Conservation (phyloP, 2,329 filamentous ascomycete species). For the Didymella exigua region DNA sequence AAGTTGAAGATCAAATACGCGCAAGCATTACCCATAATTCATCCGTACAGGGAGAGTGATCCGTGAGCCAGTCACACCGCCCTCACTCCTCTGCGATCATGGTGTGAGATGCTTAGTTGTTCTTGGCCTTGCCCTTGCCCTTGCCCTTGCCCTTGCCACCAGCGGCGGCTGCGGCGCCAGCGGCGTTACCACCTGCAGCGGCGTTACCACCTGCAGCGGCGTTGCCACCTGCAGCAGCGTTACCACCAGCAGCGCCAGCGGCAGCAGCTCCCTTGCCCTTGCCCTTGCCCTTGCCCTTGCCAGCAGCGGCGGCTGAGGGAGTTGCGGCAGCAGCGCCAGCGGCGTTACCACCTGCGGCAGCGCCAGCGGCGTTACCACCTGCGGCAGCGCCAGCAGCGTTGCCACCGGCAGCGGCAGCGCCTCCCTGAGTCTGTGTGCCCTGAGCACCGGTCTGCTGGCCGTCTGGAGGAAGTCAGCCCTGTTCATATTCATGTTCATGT, state of each 20-base stretch:
- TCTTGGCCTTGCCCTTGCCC: background rate
- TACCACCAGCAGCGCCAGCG: background rate
- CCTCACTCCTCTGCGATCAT: constrained; percentile 7
- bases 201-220: background rate
- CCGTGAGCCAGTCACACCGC: constrained; percentile 20
- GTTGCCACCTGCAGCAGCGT: background rate
- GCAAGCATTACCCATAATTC: constrained; percentile 9
- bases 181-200: background rate
- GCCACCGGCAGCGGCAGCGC: background rate
- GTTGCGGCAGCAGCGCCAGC: no score
- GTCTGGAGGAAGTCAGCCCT: background rate
- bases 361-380: no score
- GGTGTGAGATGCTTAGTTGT: constrained; percentile 6
- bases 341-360: no score
- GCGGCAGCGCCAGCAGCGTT: background rate
- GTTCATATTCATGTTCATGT: background rate
- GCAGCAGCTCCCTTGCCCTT: no score
- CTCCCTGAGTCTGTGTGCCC: background rate
- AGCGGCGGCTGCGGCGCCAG: background rate
- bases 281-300: no score
- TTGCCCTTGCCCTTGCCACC: constrained; percentile 4
- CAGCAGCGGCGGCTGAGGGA: background rate
- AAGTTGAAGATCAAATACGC: constrained; percentile 3
- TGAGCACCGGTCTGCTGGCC: constrained; percentile 5
- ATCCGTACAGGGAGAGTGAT: constrained; percentile 5